A percentile compares a stretch with the other conserved stretches of the same genome.
These are phyloP conservation scores for Daedaleopsis nitida DNA, from an alignment of 768 basidiomycete species.

Conservation along the genomic window DNA sequence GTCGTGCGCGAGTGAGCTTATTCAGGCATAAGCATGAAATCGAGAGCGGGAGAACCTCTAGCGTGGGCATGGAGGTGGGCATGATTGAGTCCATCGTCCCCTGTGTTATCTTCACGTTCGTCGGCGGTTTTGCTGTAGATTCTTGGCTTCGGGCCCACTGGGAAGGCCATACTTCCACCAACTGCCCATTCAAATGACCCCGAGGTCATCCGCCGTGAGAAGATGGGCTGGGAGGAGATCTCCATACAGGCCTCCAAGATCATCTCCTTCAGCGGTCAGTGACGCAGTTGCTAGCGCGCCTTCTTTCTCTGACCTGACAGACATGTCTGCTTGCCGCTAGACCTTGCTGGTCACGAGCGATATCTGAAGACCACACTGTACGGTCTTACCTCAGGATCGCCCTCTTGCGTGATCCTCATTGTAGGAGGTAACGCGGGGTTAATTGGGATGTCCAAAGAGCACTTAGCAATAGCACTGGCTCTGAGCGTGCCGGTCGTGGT, in stretches of 20 bases:
- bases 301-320: not conserved
- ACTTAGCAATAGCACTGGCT: conserved; percentile 92
- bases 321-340: conserved; percentile 37
- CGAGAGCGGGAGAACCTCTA: conserved; percentile 93
- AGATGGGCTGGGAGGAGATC: conserved; percentile 95
- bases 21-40: conserved; percentile 98
- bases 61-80: conserved; percentile 92
- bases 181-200: conserved; percentile 55
- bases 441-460: conserved; percentile 94
- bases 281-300: not conserved
- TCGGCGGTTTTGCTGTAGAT: conserved; percentile 51
- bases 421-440: conserved; percentile 94
- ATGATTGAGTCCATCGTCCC: conserved; percentile 18
- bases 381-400: conserved; percentile 91
- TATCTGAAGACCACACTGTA: conserved; percentile 93
- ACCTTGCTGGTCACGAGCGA: conserved; percentile 94
- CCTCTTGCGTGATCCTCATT: conserved; percentile 90
- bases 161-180: conserved; percentile 77
- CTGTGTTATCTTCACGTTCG: not conserved
- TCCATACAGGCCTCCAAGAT: conserved; percentile 88
- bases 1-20: conserved; percentile 80
- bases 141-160: conserved; percentile 80
- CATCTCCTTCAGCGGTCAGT: conserved; percentile 82
- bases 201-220: conserved; percentile 76
- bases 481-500: conserved; percentile 91